A percentile compares a stretch with the other conserved stretches of the same genome.
Conservation (phyloP, 768 basidiomycete genomes). For the Nidularia pulvinata region DNA sequence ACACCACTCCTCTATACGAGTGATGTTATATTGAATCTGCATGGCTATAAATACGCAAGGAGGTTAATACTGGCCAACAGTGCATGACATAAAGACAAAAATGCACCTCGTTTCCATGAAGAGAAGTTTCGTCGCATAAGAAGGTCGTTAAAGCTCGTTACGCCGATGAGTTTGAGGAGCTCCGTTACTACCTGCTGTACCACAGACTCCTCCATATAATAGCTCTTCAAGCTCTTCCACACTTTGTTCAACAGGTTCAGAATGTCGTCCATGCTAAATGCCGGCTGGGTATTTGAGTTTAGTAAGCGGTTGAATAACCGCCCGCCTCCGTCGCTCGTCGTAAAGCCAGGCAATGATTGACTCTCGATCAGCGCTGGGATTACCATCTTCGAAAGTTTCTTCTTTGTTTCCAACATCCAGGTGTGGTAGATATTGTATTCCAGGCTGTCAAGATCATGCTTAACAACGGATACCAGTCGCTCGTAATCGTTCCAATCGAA, state of each 20-base stretch:
- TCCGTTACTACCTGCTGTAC: constrained; percentile 96
- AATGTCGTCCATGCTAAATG: constrained; percentile 99
- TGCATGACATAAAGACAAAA: not conserved
- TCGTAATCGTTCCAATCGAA: constrained; percentile 99
- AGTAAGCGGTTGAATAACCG: constrained; percentile 93
- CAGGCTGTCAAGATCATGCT: constrained; percentile 96
- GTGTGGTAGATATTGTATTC: constrained; percentile 99
- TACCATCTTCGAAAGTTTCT: constrained; percentile 94
- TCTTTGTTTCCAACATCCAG: constrained; percentile 99
- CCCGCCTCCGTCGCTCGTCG: constrained; percentile 91
- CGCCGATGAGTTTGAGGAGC: constrained; percentile 92
- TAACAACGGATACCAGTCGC: constrained; percentile 95
- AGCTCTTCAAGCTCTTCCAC: constrained; percentile 97
- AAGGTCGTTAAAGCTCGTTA: constrained; percentile 97
- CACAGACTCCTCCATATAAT: constrained; percentile 97
- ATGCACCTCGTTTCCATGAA: constrained; percentile 97
- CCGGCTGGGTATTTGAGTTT: constrained; percentile 82
- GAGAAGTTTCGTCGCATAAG: constrained; percentile 99
- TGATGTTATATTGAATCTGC: constrained; percentile 99
- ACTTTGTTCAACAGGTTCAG: constrained; percentile 96
- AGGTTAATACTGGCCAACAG: not conserved
- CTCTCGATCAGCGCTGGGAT: constrained; percentile 99
- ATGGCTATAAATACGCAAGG: constrained; percentile 62
- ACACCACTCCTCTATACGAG: constrained; percentile 98
- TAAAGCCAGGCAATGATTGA: constrained; percentile 97